Evolutionary conservation across 2,329 filamentous ascomycete species (phyloP), one percentile per base, ranked within the genome.

Genomic region (Ceratocystis albifundus): DNA sequence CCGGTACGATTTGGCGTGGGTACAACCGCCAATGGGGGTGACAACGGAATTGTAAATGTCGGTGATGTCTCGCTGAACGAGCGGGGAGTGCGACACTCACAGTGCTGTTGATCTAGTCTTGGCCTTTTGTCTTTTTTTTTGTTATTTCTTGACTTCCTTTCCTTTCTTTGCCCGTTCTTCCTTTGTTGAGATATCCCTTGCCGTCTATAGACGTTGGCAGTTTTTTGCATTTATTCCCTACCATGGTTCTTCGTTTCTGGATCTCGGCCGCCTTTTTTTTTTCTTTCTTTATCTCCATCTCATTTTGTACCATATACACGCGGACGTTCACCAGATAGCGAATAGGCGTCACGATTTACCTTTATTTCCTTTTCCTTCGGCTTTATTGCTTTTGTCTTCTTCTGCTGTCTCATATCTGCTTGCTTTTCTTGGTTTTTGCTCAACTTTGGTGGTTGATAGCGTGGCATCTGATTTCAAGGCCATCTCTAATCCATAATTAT

Each of bases 1-100:
- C 80, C 81, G 36, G 36, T 12, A 15, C 12, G 36, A 41, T 41
- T 15, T 41, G 36, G 36, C 36, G 10, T 41, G 36, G 36, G 36
- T 3, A 3, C 36, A 41, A 15, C 36, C 0, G 75, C 73, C 0
- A 84, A 84, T 70, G 80, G 79, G 28, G 10, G 50, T 48, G 53
- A 57, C 10, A 36, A 30, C 10, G 80, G 81, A 0, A 77, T 79
- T 10, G 75, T 83, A 3, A 78, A 79, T 2, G 73, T 82, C 32
- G 80, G 80, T 66, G 77, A 77, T 48, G 74, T 74, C 6, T 75
- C 73, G 1, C 72, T 70, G 3, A 72, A 76, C 30, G 71, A 62
- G 15, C 15, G 3, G 8, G 45, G 22, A 12, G n/a, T 22, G 46
- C 61, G 25, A 17, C 61, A 36, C 1, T 61, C 64, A 20, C 65